These are phyloP conservation scores for Dittrichia graveolens DNA, from an alignment of 129 eudicot species.

Conservation along the genomic window DNA sequence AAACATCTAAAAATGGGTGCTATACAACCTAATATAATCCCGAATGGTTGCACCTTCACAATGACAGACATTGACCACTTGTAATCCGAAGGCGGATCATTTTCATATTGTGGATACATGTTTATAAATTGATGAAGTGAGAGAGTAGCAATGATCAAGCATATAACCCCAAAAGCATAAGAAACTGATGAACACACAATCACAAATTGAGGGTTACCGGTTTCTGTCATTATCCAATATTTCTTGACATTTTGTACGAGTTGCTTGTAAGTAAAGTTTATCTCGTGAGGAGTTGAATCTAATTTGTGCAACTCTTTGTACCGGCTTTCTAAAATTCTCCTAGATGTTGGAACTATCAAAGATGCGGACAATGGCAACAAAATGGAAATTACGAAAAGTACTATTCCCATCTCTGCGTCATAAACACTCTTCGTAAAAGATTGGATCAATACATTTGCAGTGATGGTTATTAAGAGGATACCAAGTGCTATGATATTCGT, in stretches of 20 bases:
- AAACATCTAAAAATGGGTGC: too few species aligned
- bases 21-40: too few species aligned
- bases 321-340: neutral
- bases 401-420: neutral
- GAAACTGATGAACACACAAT: neutral
- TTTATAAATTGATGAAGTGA: neutral
- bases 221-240: slow-evolving; percentile 12
- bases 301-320: neutral
- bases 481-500: neutral
- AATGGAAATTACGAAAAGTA: neutral
- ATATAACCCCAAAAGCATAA: slow-evolving; percentile 9
- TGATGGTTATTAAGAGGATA: neutral
- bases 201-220: neutral
- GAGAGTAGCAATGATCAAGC: neutral
- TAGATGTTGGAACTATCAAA: neutral
- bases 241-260: neutral
- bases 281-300: neutral
- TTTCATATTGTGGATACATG: neutral
- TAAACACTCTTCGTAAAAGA: neutral
- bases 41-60: neutral
- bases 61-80: neutral
- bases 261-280: neutral
- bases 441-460: neutral
- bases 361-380: neutral
- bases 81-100: too few species aligned